phyloP scores from a whole-genome alignment of 2,329 filamentous ascomycete genomes.

The Stenocarpella maydis region DNA sequence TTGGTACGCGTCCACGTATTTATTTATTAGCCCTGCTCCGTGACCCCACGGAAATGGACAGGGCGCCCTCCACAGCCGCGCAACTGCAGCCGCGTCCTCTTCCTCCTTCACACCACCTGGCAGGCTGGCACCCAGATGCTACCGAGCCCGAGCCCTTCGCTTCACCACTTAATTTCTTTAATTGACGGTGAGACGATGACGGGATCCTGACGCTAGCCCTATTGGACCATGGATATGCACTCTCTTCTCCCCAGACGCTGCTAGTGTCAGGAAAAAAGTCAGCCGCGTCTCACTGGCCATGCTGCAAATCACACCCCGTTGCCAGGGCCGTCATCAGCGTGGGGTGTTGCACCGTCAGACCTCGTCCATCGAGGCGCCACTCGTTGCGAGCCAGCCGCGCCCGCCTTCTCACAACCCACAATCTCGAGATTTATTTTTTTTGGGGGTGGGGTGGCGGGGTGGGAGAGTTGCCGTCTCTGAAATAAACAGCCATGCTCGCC shows the following conservation, averaged over 20 bases:
- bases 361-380: slow-evolving; percentile 2
- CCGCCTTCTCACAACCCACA: neutral
- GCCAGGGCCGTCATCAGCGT: no score
- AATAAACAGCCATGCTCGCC: neutral
- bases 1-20: neutral
- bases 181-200: slow-evolving; percentile 5
- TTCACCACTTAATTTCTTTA: neutral
- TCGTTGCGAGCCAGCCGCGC: neutral
- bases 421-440: neutral
- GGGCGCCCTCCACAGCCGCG: slow-evolving; percentile 12
- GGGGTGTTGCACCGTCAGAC: no score
- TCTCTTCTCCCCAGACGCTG: neutral
- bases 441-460: no score
- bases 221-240: neutral
- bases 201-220: no score
- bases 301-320: neutral
- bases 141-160: neutral
- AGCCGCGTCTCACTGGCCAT: neutral
- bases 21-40: slow-evolving; percentile 8
- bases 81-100: slow-evolving; percentile 25
- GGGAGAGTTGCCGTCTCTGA: neutral
- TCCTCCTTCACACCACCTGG: neutral
- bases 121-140: neutral
- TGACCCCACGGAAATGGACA: neutral
- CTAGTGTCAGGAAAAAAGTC: neutral